Evolutionary conservation across 2,329 filamentous ascomycete genomes (phyloP), one percentile per base, ranked within the genome.

Genomic region (Monosporascus sp.): DNA sequence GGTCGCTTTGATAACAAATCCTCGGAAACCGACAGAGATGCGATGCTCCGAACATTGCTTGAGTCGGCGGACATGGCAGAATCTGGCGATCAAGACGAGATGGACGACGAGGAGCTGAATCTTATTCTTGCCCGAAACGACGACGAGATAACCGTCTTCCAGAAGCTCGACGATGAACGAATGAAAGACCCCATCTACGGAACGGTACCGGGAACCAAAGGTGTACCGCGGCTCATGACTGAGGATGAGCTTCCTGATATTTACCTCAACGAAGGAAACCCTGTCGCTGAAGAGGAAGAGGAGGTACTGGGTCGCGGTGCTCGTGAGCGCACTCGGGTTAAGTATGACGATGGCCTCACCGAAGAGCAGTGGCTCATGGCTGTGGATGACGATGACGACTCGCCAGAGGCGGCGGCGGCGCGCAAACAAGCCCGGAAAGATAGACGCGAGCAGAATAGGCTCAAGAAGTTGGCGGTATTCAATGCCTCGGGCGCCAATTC

Each of bases 1-100:
- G 94, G 94, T 85, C 95, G 96, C 69, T 99, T 99, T 75, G 94
- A 99, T 64, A 97, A 99, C 77, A 99, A 97, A 69, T 99, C 94
- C 1, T 97, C 94, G 0, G 94, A 97, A 70, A 96, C 96, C 52
- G 94, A 99, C 72, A 90, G 94, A 79, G 94, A 99, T 67, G 93
- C 94, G 44, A 93, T 99, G 84, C 78, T 99, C 62, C 86, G 94
- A 65, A 95, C 95, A 48, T 84, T 99, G 66, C 79, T 99, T 56
- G 94, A 99, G 70, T 88, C 87, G 55, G 85, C 92, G 7, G 87
- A 89, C 53, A 78, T 85, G 74, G 79, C 83, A 0, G 84, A 87
- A 61, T 70, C 74, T 24, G 78, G 80, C 50, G 91, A 96, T 58
- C 89, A 95, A 65, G 92, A 97, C 55, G 94, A 99, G 71, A 96